A percentile compares a stretch with the other conserved stretches of the same genome.
Conservation (phyloP, 768 basidiomycete genomes). For the Phylloporus sp. region DNA sequence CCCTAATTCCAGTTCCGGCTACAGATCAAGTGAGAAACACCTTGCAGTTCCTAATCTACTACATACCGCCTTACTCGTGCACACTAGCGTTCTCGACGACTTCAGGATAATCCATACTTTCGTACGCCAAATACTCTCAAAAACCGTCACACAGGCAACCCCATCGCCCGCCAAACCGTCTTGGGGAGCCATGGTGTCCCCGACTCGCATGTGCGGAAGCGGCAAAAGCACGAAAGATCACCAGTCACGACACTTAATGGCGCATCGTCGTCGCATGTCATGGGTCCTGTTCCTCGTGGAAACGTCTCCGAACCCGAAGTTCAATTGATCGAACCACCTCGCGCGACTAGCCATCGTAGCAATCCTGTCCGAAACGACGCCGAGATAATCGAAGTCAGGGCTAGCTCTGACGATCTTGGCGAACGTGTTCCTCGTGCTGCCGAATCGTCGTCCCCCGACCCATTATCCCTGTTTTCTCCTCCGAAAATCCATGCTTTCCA, state of each 20-base stretch:
- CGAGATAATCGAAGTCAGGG: slow-evolving; percentile 20
- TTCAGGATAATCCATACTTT: slow-evolving; percentile 16
- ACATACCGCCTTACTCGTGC: slow-evolving; percentile 4
- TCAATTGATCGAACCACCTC: slow-evolving; percentile 13
- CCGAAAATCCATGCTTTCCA: slow-evolving; percentile 18
- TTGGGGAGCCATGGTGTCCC: slow-evolving; percentile 1
- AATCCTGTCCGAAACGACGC: slow-evolving; percentile 8
- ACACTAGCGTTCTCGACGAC: slow-evolving; percentile 6
- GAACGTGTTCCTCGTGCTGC: slow-evolving; percentile 12
- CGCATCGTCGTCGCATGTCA: slow-evolving; percentile 1
- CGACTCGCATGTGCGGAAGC: slow-evolving; percentile 18
- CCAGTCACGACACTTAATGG: neutral
- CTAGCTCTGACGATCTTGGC: slow-evolving; percentile 21
- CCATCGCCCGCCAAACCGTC: slow-evolving; percentile 18
- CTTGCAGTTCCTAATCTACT: neutral
- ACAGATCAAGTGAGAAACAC: slow-evolving; percentile 11
- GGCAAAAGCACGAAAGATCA: slow-evolving; percentile 16
- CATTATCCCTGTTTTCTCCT: slow-evolving; percentile 1
- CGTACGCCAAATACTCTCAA: slow-evolving; percentile 1
- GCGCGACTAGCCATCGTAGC: neutral
- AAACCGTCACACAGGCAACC: slow-evolving; percentile 16
- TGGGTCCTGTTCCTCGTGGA: neutral
- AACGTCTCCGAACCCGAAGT: slow-evolving; percentile 19
- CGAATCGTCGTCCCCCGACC: slow-evolving; percentile 24
- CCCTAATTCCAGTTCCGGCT: slow-evolving; percentile 18